These are phyloP conservation scores for Pisolithus orientalis DNA, from an alignment of 768 basidiomycete species.

Conservation along the genomic window DNA sequence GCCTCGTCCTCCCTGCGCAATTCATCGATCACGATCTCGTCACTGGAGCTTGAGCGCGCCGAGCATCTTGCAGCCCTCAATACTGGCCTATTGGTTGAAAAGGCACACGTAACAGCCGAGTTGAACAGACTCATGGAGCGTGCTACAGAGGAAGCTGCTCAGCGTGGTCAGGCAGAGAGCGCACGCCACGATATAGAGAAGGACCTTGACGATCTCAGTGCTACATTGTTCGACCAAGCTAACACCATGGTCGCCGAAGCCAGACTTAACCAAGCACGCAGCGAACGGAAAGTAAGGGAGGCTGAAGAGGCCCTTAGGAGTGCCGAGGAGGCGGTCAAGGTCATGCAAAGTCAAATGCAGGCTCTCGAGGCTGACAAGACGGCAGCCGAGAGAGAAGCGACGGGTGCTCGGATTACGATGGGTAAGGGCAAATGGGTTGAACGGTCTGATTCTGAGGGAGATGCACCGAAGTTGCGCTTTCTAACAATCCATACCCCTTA, in stretches of 20 bases:
- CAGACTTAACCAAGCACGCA: conserved; percentile 53
- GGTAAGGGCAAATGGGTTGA: conserved; percentile 69
- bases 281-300: conserved; percentile 70
- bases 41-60: conserved; percentile 78
- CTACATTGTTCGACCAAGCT: conserved; percentile 83
- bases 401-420: conserved; percentile 45
- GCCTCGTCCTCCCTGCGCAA: conserved; percentile 51
- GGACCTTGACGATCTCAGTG: conserved; percentile 92
- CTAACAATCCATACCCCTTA: conserved; percentile 71
- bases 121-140: conserved; percentile 91
- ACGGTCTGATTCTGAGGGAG: conserved; percentile 24
- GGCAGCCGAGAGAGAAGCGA: conserved; percentile 44
- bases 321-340: conserved; percentile 81
- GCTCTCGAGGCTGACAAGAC: conserved; percentile 62
- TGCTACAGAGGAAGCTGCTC: conserved; percentile 90
- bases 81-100: conserved; percentile 88
- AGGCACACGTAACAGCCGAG: conserved; percentile 83
- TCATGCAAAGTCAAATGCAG: conserved; percentile 86
- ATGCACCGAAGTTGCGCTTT: conserved; percentile 35
- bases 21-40: conserved; percentile 61
- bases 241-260: conserved; percentile 99
- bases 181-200: conserved; percentile 82
- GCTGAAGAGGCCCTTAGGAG: conserved; percentile 72
- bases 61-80: conserved; percentile 88
- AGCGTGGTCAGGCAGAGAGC: conserved; percentile 84